Percentiles rank a stretch among this genome's conserved stretches.
These are phyloP conservation scores for Cercospora sp. DNA, from an alignment of 2,329 filamentous ascomycete genomes.

Conservation along the genomic window DNA sequence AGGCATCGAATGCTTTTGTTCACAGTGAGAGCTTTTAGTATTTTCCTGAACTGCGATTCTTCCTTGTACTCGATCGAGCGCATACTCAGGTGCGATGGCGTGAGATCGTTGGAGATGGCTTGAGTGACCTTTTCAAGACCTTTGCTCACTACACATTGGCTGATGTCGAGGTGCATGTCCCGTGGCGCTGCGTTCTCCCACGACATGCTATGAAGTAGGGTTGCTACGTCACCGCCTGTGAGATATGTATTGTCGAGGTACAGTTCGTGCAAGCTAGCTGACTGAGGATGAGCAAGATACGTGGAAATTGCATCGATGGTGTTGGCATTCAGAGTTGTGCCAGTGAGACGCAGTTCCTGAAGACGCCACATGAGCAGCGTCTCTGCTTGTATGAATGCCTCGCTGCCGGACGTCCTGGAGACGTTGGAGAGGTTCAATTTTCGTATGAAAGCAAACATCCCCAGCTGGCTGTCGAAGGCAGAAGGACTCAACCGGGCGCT, in stretches of 20 bases:
- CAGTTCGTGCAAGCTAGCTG: slow-evolving; percentile 61
- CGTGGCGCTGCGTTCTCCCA: slow-evolving; percentile 46
- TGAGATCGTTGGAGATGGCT: slow-evolving; percentile 54
- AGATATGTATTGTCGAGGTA: slow-evolving; percentile 67
- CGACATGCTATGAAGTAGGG: slow-evolving; percentile 64
- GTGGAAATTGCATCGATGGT: slow-evolving; percentile 64
- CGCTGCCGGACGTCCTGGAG: slow-evolving; percentile 61
- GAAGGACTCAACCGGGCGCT: slow-evolving; percentile 64
- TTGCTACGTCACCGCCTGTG: slow-evolving; percentile 63
- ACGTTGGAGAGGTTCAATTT: slow-evolving; percentile 67
- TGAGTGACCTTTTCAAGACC: slow-evolving; percentile 54
- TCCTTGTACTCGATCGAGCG: slow-evolving; percentile 68
- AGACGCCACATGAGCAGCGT: slow-evolving; percentile 67
- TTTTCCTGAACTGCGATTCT: slow-evolving; percentile 62
- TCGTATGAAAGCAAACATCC: slow-evolving; percentile 65
- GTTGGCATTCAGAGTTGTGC: slow-evolving; percentile 60
- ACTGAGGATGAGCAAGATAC: slow-evolving; percentile 58
- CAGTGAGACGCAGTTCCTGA: slow-evolving; percentile 65
- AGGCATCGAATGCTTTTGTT: slow-evolving; percentile 65
- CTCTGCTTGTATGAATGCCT: slow-evolving; percentile 65
- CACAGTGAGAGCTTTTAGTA: slow-evolving; percentile 61
- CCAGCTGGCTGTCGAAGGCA: slow-evolving; percentile 65
- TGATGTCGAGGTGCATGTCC: slow-evolving; percentile 65
- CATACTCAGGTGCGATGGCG: slow-evolving; percentile 65
- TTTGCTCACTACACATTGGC: slow-evolving; percentile 60